phyloP scores from a whole-genome alignment of 2,329 filamentous ascomycete species.

The Penicillium sp. region DNA sequence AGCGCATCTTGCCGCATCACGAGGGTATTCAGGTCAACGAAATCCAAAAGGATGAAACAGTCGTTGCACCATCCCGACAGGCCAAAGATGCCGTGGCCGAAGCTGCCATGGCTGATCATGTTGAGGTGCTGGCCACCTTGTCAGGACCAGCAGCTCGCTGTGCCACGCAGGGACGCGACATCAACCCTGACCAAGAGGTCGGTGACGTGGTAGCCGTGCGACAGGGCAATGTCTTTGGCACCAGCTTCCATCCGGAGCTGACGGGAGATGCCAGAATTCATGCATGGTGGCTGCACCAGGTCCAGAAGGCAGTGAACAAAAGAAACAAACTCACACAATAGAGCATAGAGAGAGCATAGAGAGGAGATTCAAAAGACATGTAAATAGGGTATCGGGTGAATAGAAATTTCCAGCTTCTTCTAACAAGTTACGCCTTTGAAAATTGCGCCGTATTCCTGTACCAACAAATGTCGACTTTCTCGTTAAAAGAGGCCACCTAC shows the following conservation, averaged over 20 bases:
- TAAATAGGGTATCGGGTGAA: conserved; percentile 29
- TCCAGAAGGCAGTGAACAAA: conserved; percentile 46
- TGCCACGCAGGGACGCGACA: conserved; percentile 43
- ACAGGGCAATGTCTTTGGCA: conserved; percentile 90
- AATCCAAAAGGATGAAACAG: conserved; percentile 47
- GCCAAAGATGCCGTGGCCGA: conserved; percentile 47
- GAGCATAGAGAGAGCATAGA: conserved; percentile 16
- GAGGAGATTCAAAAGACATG: conserved; percentile 16
- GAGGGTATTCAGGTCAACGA: conserved; percentile 54
- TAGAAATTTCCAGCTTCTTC: conserved; percentile 28
- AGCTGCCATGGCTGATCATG: conserved; percentile 46
- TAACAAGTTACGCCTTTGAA: conserved; percentile 29
- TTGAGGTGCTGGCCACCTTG: conserved; percentile 59
- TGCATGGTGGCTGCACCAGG: conserved; percentile 84
- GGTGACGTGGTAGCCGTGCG: conserved; percentile 83
- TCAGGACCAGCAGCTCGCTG: conserved; percentile 52
- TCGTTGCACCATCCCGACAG: conserved; percentile 57
- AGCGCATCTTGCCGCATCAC: conserved; percentile 64
- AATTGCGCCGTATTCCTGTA: conserved; percentile 36
- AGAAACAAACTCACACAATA: conserved; percentile 24
- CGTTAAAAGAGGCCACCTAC: conserved; percentile 34
- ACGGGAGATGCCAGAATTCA: conserved; percentile 87
- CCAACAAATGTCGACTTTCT: conserved; percentile 16
- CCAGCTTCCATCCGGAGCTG: conserved; percentile 92
- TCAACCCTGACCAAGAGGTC: conserved; percentile 40